phyloP scores from a whole-genome alignment of 805 yeast genomes.

The Candida sphagnicola region DNA sequence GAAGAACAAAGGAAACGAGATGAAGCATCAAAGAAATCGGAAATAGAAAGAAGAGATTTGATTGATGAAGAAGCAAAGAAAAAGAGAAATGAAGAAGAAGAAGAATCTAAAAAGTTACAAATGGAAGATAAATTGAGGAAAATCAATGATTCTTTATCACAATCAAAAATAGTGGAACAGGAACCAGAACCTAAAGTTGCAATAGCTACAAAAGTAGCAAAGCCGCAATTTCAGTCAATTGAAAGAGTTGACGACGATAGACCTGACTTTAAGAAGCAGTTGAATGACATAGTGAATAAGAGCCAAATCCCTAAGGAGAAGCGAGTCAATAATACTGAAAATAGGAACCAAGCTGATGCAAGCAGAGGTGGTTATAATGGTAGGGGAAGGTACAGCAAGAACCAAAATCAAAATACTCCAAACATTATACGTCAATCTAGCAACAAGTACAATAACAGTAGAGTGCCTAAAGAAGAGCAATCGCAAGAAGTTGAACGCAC shows the following conservation, averaged over 20 bases:
- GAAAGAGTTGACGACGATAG: constrained; percentile 17
- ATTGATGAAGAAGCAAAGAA: constrained; percentile 2
- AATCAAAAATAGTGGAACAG: constrained; percentile 3
- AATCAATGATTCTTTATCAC: constrained; percentile 3
- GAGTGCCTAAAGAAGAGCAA: neutral
- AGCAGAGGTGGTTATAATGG: neutral
- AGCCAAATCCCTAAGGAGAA: constrained; percentile 14
- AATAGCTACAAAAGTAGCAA: neutral
- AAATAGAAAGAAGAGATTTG: neutral
- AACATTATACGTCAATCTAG: neutral
- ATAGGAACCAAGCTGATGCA: neutral
- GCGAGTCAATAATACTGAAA: constrained; percentile 3
- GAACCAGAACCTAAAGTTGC: neutral
- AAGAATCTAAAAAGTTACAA: neutral
- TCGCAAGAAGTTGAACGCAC: neutral
- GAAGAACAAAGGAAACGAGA: constrained; percentile 6
- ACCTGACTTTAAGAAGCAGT: constrained; percentile 30
- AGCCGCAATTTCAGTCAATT: neutral
- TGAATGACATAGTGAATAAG: constrained; percentile 22
- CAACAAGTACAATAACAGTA: neutral
- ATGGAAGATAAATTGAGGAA: constrained; percentile 2
- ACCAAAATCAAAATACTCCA: neutral
- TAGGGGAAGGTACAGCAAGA: constrained; percentile 2
- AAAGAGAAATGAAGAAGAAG: constrained; percentile 1
- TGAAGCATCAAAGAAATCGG: neutral